These are phyloP conservation scores for Ophiostoma triangulosporum DNA, from an alignment of 2,329 filamentous ascomycete genomes.

Conservation along the genomic window DNA sequence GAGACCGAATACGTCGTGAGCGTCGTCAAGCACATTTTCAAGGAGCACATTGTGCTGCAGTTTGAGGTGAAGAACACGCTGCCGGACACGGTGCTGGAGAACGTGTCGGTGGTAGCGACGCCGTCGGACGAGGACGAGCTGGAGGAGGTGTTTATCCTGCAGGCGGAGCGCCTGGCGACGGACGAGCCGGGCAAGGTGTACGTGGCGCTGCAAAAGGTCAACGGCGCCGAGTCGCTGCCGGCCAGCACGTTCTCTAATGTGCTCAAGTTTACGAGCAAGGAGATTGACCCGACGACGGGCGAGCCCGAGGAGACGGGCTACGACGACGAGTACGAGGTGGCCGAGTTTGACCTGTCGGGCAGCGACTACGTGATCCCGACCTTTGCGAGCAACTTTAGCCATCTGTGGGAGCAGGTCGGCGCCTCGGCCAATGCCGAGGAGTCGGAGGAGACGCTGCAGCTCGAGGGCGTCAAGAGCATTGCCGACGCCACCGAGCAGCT, in stretches of 20 bases:
- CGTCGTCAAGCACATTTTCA: constrained; percentile 94
- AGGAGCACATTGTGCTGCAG: constrained; percentile 88
- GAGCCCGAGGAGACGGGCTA: constrained; percentile 88
- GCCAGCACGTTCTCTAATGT: constrained; percentile 77
- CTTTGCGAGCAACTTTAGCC: constrained; percentile 89
- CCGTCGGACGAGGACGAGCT: constrained; percentile 70
- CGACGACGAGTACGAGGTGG: constrained; percentile 95
- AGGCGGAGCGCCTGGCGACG: constrained; percentile 65
- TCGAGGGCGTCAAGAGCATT: constrained; percentile 82
- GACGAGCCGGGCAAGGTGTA: constrained; percentile 90
- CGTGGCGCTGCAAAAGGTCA: constrained; percentile 79
- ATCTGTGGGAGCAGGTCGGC: constrained; percentile 88
- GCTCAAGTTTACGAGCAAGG: constrained; percentile 94
- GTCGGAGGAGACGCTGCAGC: constrained; percentile 78
- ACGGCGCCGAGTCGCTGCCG: constrained; percentile 63
- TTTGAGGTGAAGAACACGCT: constrained; percentile 98
- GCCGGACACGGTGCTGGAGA: constrained; percentile 76
- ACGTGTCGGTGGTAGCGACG: constrained; percentile 70
- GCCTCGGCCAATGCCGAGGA: constrained; percentile 76
- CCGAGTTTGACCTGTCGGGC: constrained; percentile 79
- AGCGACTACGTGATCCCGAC: constrained; percentile 90
- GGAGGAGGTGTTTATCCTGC: constrained; percentile 89
- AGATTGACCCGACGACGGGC: constrained; percentile 87
- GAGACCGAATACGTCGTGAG: constrained; percentile 96
- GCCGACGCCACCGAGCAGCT: constrained; percentile 89